Evolutionary conservation across 164 flowering plant species (phyloP), one percentile per base, ranked within the genome.

Genomic region (Vitis cinerea): DNA sequence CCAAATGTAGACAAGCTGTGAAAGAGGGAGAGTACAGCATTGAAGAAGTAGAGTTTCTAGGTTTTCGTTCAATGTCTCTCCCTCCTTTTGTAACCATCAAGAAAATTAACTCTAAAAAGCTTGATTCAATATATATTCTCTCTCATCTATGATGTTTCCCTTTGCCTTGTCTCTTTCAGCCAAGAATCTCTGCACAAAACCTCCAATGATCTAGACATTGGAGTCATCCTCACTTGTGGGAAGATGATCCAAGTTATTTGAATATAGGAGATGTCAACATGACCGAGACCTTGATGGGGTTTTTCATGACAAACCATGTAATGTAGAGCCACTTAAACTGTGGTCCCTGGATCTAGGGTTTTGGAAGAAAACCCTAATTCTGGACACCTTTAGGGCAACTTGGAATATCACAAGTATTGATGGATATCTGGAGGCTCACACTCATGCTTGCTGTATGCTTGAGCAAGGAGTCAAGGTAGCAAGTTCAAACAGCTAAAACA

Each of bases 291-390:
- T 50, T 56, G 19, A 72, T 58, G 50, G 48, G 56, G 15, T 57
- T 31, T 78, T 70, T 53, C 53, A 44, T 15, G 64, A 66, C 69
- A 69, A 69, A 19, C 10, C 59, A 72, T 55, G 64, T 23, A 14
- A 59, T 30, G 62, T 71, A 1, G 65, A 53, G 66, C 59, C 67
- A 55, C 50, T 55, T 19, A 17, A 49, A 52, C 2, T 17, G 60
- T 68, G 75, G 77, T 77, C 74, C 68, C 64, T 8, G 51, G 64
- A 55, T 64, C 13, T 50, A 16, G 27, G 65, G 70, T 50, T 65
- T 50, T 50, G 13, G 27, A 65, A 65, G 64, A 55, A 77, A 52
- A 62, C 64, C 71, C 72, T 72, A 69, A 64, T 27, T 52, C 69
- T 66, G 13, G 27, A n/a, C 51, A 49, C 15, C 14, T 13, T 11